phyloP scores from a whole-genome alignment of 306 rosid genomes.

The Comarum palustre region DNA sequence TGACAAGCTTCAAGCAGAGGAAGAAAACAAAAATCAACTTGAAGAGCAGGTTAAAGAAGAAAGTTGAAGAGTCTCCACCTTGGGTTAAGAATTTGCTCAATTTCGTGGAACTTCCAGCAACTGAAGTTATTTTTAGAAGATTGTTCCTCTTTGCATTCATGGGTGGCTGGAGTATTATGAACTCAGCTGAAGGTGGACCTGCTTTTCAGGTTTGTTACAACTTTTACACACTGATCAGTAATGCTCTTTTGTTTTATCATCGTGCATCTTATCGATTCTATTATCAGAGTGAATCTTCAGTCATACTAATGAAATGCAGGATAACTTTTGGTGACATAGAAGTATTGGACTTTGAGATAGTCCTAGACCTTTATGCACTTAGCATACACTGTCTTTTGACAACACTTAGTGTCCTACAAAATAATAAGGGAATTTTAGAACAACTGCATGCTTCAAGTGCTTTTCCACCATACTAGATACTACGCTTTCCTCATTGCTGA shows the following conservation, averaged over 20 bases:
- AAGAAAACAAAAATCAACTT: conserved; percentile 92
- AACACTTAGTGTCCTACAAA: not conserved
- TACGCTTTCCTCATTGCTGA: not conserved
- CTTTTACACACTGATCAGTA: not conserved
- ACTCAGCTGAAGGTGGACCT: conserved; percentile 97
- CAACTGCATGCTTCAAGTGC: not conserved
- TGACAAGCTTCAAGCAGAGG: conserved; percentile 77
- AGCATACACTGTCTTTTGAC: not conserved
- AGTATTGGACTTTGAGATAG: not conserved
- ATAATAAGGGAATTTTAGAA: not conserved
- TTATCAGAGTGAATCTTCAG: not conserved
- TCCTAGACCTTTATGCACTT: not conserved
- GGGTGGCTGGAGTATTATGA: conserved; percentile 99
- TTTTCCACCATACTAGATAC: not conserved
- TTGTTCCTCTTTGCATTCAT: conserved; percentile 89
- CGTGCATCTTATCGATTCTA: not conserved
- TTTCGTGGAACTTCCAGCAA: conserved; percentile 82
- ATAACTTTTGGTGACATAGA: not conserved
- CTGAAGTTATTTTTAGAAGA: conserved; percentile 78
- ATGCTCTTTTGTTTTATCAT: not conserved
- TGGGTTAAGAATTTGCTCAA: conserved; percentile 78
- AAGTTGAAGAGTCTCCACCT: conserved; percentile 98
- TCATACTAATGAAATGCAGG: not conserved
- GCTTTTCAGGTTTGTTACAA: conserved; percentile 87
- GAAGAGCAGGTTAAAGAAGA: conserved; percentile 87